Base-by-base conservation (phyloP, 2,329 filamentous ascomycete species). In the Clarireedia hainanense region DNA sequence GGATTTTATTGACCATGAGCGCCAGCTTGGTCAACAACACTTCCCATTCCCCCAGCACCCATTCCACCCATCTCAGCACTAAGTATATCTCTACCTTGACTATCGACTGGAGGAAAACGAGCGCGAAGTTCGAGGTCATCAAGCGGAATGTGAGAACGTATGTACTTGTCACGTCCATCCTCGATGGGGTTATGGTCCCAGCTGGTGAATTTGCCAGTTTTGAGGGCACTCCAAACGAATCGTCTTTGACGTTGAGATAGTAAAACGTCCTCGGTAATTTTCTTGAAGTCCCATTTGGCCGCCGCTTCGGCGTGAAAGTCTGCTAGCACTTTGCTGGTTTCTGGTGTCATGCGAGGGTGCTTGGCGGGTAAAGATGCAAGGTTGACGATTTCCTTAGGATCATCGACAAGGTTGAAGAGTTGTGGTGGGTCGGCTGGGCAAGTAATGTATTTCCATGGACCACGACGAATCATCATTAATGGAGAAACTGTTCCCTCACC, bases 381-480 rank as follows among this genome's bases (percentile, higher is more conserved):
- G 57, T 75, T 71, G 1, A 74, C 64, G 26, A 64, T 49, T 60
- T 68, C 66, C 14, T 61, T 74, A 67, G 61, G 72, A 66, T 96
- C 91, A 20, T 75, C 71, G 46, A 77, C 76, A 6, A 96, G 76
- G 72, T 96, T 88, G 76, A 84, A 96, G 12, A 96, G 80, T 74
- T 94, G 89, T 30, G 88, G 85, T 34, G 87, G 85, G 68, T 96
- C 91, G 23, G 85, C 85, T 6, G 91, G 84, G 66, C 90, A 96
- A 60, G 82, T 90, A 61, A 94, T 84, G 71, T 91, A 96, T 76
- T 96, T 96, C 89, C 89, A 96, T 47, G 80, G 78, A 7, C 89
- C 89, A 54, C 90, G 85, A 57, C 88, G 85, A 68, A 96, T 96
- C 91, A 96, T 96, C 78, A 95, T 89, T 56, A 95, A 81, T 1